phyloP scores from a whole-genome alignment of 805 yeast species.

The Saccharomycopsis sp. region DNA sequence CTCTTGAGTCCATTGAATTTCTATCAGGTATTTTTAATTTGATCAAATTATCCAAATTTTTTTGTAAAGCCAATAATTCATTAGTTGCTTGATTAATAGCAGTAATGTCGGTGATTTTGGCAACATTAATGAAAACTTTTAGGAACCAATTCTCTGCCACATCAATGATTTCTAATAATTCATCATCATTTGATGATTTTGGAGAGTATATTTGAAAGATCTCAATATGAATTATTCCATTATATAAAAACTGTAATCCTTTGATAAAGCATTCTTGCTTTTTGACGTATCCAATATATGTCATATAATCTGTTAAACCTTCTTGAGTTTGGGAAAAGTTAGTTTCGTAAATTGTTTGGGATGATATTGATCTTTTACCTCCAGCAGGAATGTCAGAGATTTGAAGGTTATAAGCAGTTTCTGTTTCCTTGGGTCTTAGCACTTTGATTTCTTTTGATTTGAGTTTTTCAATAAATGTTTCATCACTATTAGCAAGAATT shows the following conservation, averaged over 20 bases:
- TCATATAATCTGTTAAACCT: constrained; percentile 32
- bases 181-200: constrained; percentile 19
- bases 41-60: constrained; percentile 56
- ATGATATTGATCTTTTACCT: constrained; percentile 51
- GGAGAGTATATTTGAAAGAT: constrained; percentile 33
- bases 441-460: not conserved
- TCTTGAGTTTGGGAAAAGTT: too few species aligned
- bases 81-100: constrained; percentile 54
- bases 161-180: constrained; percentile 32
- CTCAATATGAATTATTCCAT: constrained; percentile 46
- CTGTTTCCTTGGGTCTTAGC: too few species aligned
- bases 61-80: constrained; percentile 51
- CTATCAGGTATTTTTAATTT: constrained; percentile 69
- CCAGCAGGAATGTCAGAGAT: constrained; percentile 69
- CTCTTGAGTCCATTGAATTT: constrained; percentile 67
- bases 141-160: constrained; percentile 44
- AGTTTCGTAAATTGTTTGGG: constrained; percentile 58
- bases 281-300: constrained; percentile 60
- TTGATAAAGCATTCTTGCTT: constrained; percentile 50
- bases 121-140: constrained; percentile 60
- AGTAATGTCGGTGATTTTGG: constrained; percentile 65
- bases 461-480: constrained; percentile 2
- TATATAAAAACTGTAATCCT: constrained; percentile 54
- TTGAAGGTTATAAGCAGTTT: constrained; percentile 26
- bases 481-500: constrained; percentile 7